These are phyloP conservation scores for Diospyros kaki DNA, from an alignment of 148 eudicot species.

Conservation along the genomic window DNA sequence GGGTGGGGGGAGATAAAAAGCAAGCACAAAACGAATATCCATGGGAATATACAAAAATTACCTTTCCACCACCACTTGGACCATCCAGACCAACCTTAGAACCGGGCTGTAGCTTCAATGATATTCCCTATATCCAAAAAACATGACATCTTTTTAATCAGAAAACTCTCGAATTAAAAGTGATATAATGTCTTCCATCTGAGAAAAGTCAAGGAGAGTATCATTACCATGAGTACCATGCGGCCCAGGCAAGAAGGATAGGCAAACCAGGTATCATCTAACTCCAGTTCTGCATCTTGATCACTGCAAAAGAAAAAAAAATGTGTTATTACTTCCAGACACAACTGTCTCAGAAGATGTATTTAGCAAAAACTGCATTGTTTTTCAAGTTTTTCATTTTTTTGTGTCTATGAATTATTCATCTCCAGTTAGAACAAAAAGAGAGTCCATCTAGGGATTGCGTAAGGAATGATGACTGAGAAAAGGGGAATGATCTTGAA, in stretches of 20 bases:
- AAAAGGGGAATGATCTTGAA: no score
- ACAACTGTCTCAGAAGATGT: background rate
- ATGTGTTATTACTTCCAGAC: background rate
- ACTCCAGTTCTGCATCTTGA: slow-evolving; percentile 65
- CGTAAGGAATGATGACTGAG: background rate
- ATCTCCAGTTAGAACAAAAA: background rate
- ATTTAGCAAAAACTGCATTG: background rate
- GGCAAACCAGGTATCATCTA: slow-evolving; percentile 91
- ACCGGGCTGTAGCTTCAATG: slow-evolving; percentile 61
- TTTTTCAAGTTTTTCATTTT: background rate
- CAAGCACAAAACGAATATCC: no score
- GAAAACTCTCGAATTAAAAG: background rate
- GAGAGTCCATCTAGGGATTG: background rate
- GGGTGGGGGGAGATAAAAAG: no score
- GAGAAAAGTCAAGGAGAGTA: background rate
- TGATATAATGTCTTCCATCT: background rate
- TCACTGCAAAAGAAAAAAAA: slow-evolving; percentile 21
- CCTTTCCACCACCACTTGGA: slow-evolving; percentile 98
- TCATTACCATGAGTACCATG: slow-evolving; percentile 77
- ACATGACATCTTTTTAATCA: background rate
- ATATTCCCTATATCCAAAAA: slow-evolving; percentile 59
- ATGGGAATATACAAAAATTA: slow-evolving; percentile 12
- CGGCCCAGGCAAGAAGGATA: slow-evolving; percentile 87
- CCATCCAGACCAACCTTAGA: slow-evolving; percentile 92
- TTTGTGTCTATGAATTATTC: background rate